phyloP scores from a whole-genome alignment of 768 basidiomycete genomes.

The Tulasnella sp. region DNA sequence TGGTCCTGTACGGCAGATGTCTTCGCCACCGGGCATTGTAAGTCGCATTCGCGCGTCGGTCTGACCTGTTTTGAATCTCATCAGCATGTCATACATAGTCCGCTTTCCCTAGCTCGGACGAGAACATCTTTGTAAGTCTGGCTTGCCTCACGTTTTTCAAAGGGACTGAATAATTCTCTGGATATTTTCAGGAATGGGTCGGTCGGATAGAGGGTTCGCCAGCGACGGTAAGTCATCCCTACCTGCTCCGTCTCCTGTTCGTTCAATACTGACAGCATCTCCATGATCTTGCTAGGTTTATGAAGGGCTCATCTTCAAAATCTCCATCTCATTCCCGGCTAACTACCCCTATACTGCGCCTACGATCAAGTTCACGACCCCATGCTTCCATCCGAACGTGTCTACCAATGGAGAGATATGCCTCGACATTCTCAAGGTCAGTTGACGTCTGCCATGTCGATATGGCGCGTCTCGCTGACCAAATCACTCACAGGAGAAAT shows the following conservation, averaged over 20 bases:
- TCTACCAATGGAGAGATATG: slow-evolving; percentile 65
- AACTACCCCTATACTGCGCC: slow-evolving; percentile 86
- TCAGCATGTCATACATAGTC: slow-evolving; percentile 38
- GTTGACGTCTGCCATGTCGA: slow-evolving; percentile 14
- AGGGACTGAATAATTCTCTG: background rate
- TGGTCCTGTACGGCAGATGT: slow-evolving; percentile 46
- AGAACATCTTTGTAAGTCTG: slow-evolving; percentile 48
- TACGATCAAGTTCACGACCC: slow-evolving; percentile 65
- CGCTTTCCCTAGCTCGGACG: slow-evolving; percentile 79
- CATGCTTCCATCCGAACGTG: slow-evolving; percentile 87
- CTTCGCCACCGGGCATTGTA: slow-evolving; percentile 78
- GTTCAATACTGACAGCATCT: too few relatives aligned
- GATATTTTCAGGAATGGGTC: slow-evolving; percentile 50
- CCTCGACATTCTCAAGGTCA: slow-evolving; percentile 75
- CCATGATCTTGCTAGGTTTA: slow-evolving; percentile 55
- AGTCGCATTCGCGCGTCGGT: slow-evolving; percentile 25
- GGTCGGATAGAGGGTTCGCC: slow-evolving; percentile 77
- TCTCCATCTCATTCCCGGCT: slow-evolving; percentile 72
- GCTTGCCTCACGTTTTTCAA: background rate
- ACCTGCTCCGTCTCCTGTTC: too few relatives aligned
- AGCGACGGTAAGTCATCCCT: slow-evolving; percentile 46
- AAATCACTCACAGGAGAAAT: slow-evolving; percentile 53
- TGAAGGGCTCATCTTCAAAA: slow-evolving; percentile 66
- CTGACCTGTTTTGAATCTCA: background rate
- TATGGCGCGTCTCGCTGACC: background rate